Base-by-base conservation (phyloP, 2,329 filamentous ascomycete species). In the Arthrobotrys sphaeroides region DNA sequence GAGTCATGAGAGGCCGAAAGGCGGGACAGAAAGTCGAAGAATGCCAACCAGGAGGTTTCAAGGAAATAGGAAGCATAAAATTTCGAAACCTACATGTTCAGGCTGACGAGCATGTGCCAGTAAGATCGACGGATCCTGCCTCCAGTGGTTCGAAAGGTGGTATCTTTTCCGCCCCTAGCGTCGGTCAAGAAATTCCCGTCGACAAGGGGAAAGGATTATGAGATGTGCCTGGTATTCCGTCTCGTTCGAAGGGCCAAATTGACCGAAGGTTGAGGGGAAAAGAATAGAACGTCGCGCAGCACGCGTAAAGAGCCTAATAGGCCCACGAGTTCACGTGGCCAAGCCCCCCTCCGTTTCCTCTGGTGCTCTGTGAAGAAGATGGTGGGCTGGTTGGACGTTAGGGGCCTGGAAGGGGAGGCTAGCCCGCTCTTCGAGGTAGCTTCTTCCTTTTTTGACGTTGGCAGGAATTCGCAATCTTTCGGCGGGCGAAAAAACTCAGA, bases 281-380 rank as follows among this genome's bases (percentile, higher is more conserved):
- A 42, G 26, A 47, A 55, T 47, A 28, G 72, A 75, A 75, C 69
- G 45, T 75, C 64, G 64, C 72, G 72, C 55, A 22, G 64, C 64
- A 75, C 72, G 72, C 72, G 72, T 75, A 64, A 74, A 62, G 47
- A 69, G 72, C 38, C 49, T 57, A 45, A 28, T n/a, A 51, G 33
- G 40, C 40, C 72, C 72, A 66, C 72, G 72, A 69, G 64, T 66
- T 75, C 72, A 75, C 72, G 72, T 75, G 72, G 72, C 22, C 72
- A 75, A 65, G 22, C 26, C 45, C 49, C 24, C 57, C 64, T 66
- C 55, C 49, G 53, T 53, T 47, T 68, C 22, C 24, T 51, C 16
- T 64, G 45, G 36, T 57, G n/a, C n/a, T n/a, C n/a, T 49, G 61
- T 47, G 49, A 20, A 31, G 55, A 38, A 64, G 57, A 57, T 40